Evolutionary conservation across 2,329 filamentous ascomycete species (phyloP).

Genomic region (Tolypocladium sp.): DNA sequence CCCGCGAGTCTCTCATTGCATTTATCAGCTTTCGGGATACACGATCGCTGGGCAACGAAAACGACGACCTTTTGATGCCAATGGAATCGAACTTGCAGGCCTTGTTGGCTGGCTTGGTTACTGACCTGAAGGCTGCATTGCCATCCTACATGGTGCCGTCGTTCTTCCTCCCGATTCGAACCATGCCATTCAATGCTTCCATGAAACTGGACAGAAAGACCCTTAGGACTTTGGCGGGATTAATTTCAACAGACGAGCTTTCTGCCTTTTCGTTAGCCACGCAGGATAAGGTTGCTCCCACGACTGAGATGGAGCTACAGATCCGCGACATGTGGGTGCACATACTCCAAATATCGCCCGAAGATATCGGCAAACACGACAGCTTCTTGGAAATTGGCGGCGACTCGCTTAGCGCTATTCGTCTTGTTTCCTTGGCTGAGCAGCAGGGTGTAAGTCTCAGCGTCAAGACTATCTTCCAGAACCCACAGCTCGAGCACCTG

Average conservation of each 20-base stretch:
- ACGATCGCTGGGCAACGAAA: not conserved
- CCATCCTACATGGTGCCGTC: constrained; percentile 8
- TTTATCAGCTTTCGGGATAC: constrained; percentile 3
- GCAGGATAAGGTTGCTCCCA: constrained; percentile 2
- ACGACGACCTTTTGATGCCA: not conserved
- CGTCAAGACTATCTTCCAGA: constrained; percentile 8
- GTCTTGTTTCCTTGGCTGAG: constrained; percentile 4
- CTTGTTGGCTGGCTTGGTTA: not conserved
- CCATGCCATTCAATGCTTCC: constrained; percentile 7
- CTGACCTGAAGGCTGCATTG: not conserved
- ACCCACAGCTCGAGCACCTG: constrained; percentile 5
- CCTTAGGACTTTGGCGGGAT: not conserved
- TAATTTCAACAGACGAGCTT: not conserved
- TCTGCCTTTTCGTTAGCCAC: not conserved
- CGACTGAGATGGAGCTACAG: constrained; percentile 1
- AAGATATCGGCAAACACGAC: constrained; percentile 18
- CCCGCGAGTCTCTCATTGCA: constrained; percentile 2
- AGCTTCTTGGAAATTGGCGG: constrained; percentile 18
- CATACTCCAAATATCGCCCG: not conserved
- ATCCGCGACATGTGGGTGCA: constrained; percentile 4
- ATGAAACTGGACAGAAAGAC: constrained; percentile 4
- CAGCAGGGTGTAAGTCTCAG: constrained; percentile 2
- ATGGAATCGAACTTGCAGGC: not conserved
- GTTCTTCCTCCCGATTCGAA: constrained; percentile 1
- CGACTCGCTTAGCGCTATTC: constrained; percentile 16